Evolutionary conservation across 306 rosid genomes (phyloP), one percentile per base, ranked within the genome.

Genomic region (Begonia peltatifolia): DNA sequence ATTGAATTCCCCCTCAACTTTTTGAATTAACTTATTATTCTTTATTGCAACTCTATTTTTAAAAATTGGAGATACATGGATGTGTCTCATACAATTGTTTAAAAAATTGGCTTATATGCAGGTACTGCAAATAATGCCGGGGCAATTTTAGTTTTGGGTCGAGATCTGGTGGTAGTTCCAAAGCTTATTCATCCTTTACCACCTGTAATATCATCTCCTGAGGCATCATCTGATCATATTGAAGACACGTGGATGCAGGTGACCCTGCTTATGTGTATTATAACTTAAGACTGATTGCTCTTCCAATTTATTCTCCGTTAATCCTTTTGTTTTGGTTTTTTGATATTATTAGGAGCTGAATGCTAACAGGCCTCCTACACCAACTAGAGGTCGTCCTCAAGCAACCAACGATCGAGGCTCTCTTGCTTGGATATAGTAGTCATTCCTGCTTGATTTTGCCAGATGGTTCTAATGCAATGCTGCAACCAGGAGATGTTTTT

Each of bases 241-340:
- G 99, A 90, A 77, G 99, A 90, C 74, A 90, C 99, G 41, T 90
- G 99, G 99, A 90, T 90, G 99, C 99, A 90, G 99, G 99, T 90
- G 50, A 70, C 61, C 65, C 48, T 3, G 52, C 42, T 38, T 60
- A 14, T 60, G 2, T 42, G 25, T 51, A 30, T 30, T 30, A 30
- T 30, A 30, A 5, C 38, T 7, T 30, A 30, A 30, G 38, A 30
- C 38, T 7, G 6, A 30, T 3, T 30, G 7, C 38, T 30, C 38
- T 30, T 30, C 38, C 9, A 7, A 30, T 30, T 30, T 5, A 30
- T 30, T 30, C 38, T 5, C 3, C 8, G 38, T 5, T 30, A 30
- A 30, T 30, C 9, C n/a, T 44, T 30, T 30, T 30, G 38, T 30
- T 42, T 51, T 20, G 65, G 30, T 16, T 49, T 49, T 14, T 59